Evolutionary conservation across 1,284 basidiomycete genomes (phyloP), one percentile per base, ranked within the genome.

Genomic region (Malassezia brasiliensis): DNA sequence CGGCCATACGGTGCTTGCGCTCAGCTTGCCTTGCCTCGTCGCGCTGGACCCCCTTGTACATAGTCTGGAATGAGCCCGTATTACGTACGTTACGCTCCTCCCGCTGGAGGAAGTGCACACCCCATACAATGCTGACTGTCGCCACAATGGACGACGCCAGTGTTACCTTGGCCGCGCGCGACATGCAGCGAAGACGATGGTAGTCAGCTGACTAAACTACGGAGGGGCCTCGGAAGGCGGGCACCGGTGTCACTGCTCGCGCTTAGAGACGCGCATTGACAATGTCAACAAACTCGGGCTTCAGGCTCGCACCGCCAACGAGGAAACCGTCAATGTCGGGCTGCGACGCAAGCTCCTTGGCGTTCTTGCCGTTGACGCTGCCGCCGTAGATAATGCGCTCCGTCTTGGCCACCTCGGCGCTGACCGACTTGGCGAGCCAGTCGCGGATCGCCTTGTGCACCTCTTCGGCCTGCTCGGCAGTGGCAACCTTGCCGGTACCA

Each of bases 311-410:
- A 30, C 93, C 93, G 38, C 94, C 94, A 36, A 98, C 94, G 63
- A 98, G 84, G 85, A 96, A 96, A n/a, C 93, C 93, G 76, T 96
- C 91, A 56, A 98, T 86, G 76, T 96, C 91, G 10, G 79, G 78
- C 73, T 88, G 85, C 42, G 56, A 51, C 19, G 15, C 52, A 47
- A 69, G 62, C 75, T 96, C 89, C 68, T 82, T 82, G 79, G 83
- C 86, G 79, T 96, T 96, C 66, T 81, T 82, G 37, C 83, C 90
- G 52, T 82, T 88, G 58, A 98, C 94, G 61, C 85, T 88, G 38
- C 94, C 93, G 50, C 93, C 94, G 76, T 98, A 98, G 77, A 98
- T 90, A 76, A 96, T 85, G 62, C 90, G 83, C 34, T 84, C 86
- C 37, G 76, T 76, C 62, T 83, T 82, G n/a, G 88, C 88, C 28